Percentiles rank a stretch among this genome's conserved stretches.
Evolutionary conservation across 257 asterid genomes (phyloP).

Genomic region (Solanum clarkiae): DNA sequence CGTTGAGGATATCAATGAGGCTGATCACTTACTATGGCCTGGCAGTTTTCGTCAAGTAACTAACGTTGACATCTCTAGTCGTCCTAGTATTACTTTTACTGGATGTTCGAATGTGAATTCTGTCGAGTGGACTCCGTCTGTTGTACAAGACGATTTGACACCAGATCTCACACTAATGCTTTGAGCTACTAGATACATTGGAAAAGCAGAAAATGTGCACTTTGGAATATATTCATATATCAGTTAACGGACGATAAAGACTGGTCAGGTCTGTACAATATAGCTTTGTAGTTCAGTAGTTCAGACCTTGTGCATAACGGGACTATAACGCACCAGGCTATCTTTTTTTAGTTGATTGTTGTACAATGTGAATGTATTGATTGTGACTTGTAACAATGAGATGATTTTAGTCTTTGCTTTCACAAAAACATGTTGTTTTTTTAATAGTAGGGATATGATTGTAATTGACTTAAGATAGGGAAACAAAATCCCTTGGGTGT

Average conservation of each 20-base stretch:
- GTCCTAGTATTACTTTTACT: conserved; percentile 8
- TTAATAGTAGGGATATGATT: background rate
- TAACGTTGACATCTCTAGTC: conserved; percentile 4
- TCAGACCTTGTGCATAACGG: background rate
- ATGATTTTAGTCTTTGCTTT: background rate
- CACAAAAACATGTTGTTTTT: background rate
- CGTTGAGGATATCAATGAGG: conserved; percentile 16
- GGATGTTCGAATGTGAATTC: conserved; percentile 10
- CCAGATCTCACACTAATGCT: conserved; percentile 55
- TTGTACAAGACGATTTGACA: conserved; percentile 6
- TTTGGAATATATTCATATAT: background rate
- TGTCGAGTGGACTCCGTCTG: conserved; percentile 4
- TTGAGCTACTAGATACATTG: conserved; percentile 3
- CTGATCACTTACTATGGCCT: conserved; percentile 32
- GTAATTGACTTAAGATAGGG: background rate
- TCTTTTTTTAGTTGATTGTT: background rate
- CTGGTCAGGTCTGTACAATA: background rate
- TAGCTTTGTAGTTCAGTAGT: background rate
- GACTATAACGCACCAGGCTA: background rate
- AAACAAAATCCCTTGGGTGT: background rate
- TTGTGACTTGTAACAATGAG: background rate
- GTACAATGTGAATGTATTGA: background rate
- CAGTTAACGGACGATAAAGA: background rate
- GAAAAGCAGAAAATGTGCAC: background rate
- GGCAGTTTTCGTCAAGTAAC: conserved; percentile 39